A percentile compares a stretch with the other conserved stretches of the same genome.
These are phyloP conservation scores for Blumeriella jaapii DNA, from an alignment of 2,329 filamentous ascomycete genomes.

Conservation along the genomic window DNA sequence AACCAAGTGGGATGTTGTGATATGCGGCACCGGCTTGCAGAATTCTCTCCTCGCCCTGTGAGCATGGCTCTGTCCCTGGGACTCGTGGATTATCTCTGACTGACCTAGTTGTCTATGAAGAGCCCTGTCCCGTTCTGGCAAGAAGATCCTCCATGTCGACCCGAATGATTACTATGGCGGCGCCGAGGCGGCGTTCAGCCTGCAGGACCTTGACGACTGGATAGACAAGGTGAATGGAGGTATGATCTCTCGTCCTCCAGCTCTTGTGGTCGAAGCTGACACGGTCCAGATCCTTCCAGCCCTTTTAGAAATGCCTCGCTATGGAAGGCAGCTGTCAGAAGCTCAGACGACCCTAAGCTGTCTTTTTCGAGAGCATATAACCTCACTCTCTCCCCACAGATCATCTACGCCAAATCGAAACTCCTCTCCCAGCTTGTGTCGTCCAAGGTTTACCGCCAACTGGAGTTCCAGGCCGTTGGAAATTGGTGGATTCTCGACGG, in stretches of 20 bases:
- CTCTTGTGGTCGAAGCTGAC: background rate
- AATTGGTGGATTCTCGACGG: slow-evolving; percentile 69
- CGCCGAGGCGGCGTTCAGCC: slow-evolving; percentile 70
- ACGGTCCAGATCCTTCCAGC: slow-evolving; percentile 10
- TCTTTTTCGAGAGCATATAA: slow-evolving; percentile 65
- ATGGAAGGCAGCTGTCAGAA: slow-evolving; percentile 18
- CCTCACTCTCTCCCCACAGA: slow-evolving; percentile 70
- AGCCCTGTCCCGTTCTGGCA: slow-evolving; percentile 82
- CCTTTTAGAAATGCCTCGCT: slow-evolving; percentile 23
- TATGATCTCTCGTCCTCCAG: slow-evolving; percentile 11
- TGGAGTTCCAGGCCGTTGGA: slow-evolving; percentile 88
- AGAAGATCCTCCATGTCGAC: slow-evolving; percentile 85
- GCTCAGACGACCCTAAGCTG: slow-evolving; percentile 33
- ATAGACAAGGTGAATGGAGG: slow-evolving; percentile 34
- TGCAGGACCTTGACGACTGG: slow-evolving; percentile 75
- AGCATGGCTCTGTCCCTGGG: slow-evolving; percentile 23
- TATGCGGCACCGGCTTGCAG: slow-evolving; percentile 66
- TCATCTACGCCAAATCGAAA: slow-evolving; percentile 73
- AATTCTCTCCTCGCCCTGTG: slow-evolving; percentile 73
- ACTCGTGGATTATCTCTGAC: slow-evolving; percentile 47
- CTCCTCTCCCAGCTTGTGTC: slow-evolving; percentile 75
- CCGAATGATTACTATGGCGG: slow-evolving; percentile 82
- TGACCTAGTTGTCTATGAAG: slow-evolving; percentile 59
- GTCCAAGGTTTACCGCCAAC: slow-evolving; percentile 74
- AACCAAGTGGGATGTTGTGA: slow-evolving; percentile 67